phyloP scores from a whole-genome alignment of 1,139 yeast genomes.

The Saccharomyces hybrid region DNA sequence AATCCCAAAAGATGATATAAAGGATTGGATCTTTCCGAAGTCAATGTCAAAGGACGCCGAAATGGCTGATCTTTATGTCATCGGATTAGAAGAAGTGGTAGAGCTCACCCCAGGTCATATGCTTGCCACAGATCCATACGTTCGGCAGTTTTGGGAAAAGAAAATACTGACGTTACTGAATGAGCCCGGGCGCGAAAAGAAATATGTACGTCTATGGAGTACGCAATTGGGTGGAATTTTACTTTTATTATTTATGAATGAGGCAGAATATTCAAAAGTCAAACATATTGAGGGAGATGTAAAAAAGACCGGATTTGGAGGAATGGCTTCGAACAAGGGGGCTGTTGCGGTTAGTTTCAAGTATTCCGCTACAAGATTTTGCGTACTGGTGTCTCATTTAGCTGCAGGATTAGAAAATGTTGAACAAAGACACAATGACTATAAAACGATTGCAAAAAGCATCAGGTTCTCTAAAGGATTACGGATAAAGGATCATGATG shows the following conservation, averaged over 20 bases:
- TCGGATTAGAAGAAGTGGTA: constrained; percentile 89
- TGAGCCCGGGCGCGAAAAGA: constrained; percentile 35
- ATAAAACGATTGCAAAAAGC: constrained; percentile 70
- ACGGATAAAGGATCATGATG: constrained; percentile 72
- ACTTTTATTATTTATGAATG: constrained; percentile 60
- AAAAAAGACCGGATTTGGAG: constrained; percentile 85
- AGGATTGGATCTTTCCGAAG: constrained; percentile 51
- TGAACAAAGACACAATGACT: constrained; percentile 84
- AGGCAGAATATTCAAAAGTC: constrained; percentile 53
- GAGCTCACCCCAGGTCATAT: constrained; percentile 88
- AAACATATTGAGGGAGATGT: constrained; percentile 72
- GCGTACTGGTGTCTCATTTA: constrained; percentile 79
- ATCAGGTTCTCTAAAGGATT: constrained; percentile 66
- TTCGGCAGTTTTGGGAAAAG: constrained; percentile 72
- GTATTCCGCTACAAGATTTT: constrained; percentile 70
- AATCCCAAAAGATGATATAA: constrained; percentile 44
- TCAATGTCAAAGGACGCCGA: constrained; percentile 17
- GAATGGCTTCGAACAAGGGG: constrained; percentile 87
- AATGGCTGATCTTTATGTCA: constrained; percentile 61
- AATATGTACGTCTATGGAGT: constrained; percentile 66
- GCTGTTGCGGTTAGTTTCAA: constrained; percentile 80
- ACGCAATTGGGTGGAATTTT: constrained; percentile 92
- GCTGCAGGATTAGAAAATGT: constrained; percentile 88
- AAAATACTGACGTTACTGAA: constrained; percentile 55
- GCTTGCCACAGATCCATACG: constrained; percentile 68